Conservation (phyloP, 2,329 filamentous ascomycete species). For the Uncinocarpus reesii region DNA sequence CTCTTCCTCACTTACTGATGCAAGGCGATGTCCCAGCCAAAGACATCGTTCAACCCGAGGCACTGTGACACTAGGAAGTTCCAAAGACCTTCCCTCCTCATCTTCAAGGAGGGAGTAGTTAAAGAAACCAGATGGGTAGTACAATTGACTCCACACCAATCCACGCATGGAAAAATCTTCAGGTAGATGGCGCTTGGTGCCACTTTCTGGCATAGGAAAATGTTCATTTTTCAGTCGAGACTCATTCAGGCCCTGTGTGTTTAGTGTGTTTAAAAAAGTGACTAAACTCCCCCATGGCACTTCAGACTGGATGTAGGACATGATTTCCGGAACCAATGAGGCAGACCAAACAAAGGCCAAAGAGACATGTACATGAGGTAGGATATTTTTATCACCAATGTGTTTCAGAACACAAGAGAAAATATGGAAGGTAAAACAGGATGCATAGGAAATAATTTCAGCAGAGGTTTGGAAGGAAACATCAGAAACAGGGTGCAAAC, state of each 20-base stretch:
- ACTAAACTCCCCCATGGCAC: slow-evolving; percentile 45
- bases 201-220: slow-evolving; percentile 37
- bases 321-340: slow-evolving; percentile 29
- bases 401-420: slow-evolving; percentile 38
- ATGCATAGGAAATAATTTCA: slow-evolving; percentile 3
- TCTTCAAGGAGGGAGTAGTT: slow-evolving; percentile 36
- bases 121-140: slow-evolving; percentile 45
- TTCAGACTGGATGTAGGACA: slow-evolving; percentile 33
- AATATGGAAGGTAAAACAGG: slow-evolving; percentile 33
- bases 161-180: slow-evolving; percentile 52
- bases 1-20: slow-evolving; percentile 30
- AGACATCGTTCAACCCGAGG: slow-evolving; percentile 44
- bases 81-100: slow-evolving; percentile 46
- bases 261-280: slow-evolving; percentile 45
- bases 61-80: slow-evolving; percentile 40
- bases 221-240: slow-evolving; percentile 28
- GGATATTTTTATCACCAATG: slow-evolving; percentile 42
- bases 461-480: slow-evolving; percentile 18
- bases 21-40: slow-evolving; percentile 39
- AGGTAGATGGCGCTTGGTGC: slow-evolving; percentile 39
- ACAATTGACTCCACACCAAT: slow-evolving; percentile 42
- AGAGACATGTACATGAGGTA: slow-evolving; percentile 46
- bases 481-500: slow-evolving; percentile 18
- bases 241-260: slow-evolving; percentile 30
- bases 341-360: slow-evolving; percentile 44